phyloP scores from a whole-genome alignment of 164 flowering plant genomes.

The Kingdonia uniflora region DNA sequence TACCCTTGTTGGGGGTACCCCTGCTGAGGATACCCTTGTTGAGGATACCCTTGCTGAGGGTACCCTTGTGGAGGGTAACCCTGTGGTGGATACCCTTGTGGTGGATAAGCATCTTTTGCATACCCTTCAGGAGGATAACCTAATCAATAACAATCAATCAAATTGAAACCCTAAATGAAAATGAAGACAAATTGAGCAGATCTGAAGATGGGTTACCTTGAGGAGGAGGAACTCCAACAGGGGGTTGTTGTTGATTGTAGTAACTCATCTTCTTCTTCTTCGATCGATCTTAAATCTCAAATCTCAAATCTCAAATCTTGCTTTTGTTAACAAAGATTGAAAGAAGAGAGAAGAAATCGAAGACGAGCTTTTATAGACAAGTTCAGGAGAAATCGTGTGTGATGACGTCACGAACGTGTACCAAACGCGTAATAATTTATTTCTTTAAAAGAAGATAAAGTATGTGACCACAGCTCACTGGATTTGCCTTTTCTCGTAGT shows the following conservation, averaged over 20 bases:
- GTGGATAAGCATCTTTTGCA: constrained; percentile 72
- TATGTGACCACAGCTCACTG: too few relatives aligned
- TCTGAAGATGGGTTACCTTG: constrained; percentile 40
- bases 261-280: constrained; percentile 43
- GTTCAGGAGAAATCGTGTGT: too few relatives aligned
- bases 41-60: constrained; percentile 75
- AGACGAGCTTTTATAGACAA: too few relatives aligned
- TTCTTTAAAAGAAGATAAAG: too few relatives aligned
- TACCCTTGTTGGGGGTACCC: constrained; percentile 38
- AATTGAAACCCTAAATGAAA: constrained; percentile 4
- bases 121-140: constrained; percentile 77
- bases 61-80: constrained; percentile 77
- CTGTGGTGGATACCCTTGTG: constrained; percentile 49
- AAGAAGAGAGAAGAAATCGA: too few relatives aligned
- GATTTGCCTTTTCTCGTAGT: too few relatives aligned
- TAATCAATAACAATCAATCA: constrained; percentile 5
- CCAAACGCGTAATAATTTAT: too few relatives aligned
- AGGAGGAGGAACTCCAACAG: constrained; percentile 86
- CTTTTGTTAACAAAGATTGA: too few relatives aligned
- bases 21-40: constrained; percentile 46
- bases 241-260: constrained; percentile 73
- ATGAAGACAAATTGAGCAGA: neutral
- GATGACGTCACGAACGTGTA: too few relatives aligned
- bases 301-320: too few relatives aligned
- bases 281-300: too few relatives aligned